These are phyloP conservation scores for Casuarina glauca DNA, from an alignment of 306 rosid species.

Conservation along the genomic window DNA sequence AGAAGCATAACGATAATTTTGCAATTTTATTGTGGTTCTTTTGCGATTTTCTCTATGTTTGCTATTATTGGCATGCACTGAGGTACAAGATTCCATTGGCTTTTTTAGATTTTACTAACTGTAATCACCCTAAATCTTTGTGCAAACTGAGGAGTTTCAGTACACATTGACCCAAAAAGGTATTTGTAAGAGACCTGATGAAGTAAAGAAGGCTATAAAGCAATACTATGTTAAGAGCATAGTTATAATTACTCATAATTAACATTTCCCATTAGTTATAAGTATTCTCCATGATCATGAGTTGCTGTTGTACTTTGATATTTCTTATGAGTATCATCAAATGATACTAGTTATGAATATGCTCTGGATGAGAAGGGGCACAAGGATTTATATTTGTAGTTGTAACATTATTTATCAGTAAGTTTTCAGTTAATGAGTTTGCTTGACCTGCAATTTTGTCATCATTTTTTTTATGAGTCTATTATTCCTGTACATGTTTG, in stretches of 20 bases:
- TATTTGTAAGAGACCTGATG: neutral
- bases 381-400: neutral
- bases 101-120: neutral
- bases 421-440: neutral
- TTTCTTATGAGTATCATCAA: neutral
- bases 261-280: neutral
- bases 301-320: no score
- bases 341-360: neutral
- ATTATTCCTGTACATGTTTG: constrained; percentile 20
- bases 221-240: neutral
- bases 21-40: neutral
- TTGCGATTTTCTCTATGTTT: neutral
- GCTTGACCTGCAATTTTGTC: neutral
- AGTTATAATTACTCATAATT: neutral
- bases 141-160: neutral
- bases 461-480: no score
- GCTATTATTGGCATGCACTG: neutral
- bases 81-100: neutral
- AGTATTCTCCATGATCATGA: neutral
- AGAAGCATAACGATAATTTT: neutral
- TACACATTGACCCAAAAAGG: neutral
- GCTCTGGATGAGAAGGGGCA: neutral
- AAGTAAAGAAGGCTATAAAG: neutral
- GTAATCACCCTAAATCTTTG: neutral
- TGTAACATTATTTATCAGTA: neutral